Evolutionary conservation across 1,139 yeast genomes (phyloP), one percentile per base, ranked within the genome.

Genomic region (Kodamaea ohmeri): DNA sequence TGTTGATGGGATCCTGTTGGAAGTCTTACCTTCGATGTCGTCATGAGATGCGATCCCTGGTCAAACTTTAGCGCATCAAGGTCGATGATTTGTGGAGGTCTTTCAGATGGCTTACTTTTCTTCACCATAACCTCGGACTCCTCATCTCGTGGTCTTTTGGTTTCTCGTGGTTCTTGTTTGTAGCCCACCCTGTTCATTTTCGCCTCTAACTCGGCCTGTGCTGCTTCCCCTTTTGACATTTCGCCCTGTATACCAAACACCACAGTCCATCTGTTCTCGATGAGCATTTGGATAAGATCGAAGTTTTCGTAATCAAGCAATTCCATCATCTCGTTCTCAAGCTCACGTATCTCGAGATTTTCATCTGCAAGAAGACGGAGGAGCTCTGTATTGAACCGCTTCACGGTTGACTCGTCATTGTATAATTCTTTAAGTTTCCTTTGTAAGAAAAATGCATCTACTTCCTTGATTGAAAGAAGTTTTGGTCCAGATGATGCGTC

Each of bases 1-100:
- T 84, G 80, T 55, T 85, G 90, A 53, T 77, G 85, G 0, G 97
- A 83, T 1, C 95, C 96, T 42, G 76, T 75, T 0, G 98, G 97
- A 12, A 92, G 71, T 39, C 73, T 73, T 13, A 92, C 78, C 46
- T 81, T 83, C 2, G 82, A 63, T 2, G 74, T 71, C 1, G 90
- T 73, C 77, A 84, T 74, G 7, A 83, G 61, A 49, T 78, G 86
- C 1, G 84, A 71, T 0, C 92, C 90, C 53, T 84, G 83, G 31
- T 83, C 87, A 51, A 88, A 84, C 0, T 70, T 70, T 9, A 85
- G 60, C 9, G 78, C 69, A 16, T 77, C 80, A 9, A 90, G 62
- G 51, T 87, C 89, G 2, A 88, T 71, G 22, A 76, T 60, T 37
- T 66, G 64, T 0, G 92, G 94, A 25, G 55, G 53, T 37, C 78